phyloP scores from a whole-genome alignment of 768 basidiomycete species.

The Psilocybe tampanensis region DNA sequence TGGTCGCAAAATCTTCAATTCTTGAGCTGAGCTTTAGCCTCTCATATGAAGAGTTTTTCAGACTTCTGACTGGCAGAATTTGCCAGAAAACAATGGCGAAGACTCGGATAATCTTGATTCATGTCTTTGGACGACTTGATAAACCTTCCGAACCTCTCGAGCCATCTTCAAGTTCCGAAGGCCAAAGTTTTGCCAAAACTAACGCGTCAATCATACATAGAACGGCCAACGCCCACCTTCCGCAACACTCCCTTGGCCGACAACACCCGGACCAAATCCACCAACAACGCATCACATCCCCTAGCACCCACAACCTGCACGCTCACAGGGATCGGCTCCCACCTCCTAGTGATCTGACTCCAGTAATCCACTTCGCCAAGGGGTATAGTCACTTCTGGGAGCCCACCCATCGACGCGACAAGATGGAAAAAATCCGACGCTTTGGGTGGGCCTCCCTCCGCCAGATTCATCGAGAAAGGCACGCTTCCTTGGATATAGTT shows the following conservation, averaged over 20 bases:
- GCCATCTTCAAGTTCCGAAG: too few relatives aligned
- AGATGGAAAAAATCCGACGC: slow-evolving; percentile 32
- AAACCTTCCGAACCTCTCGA: too few relatives aligned
- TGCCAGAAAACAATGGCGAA: too few relatives aligned
- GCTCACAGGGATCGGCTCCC: slow-evolving; percentile 38
- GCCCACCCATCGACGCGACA: slow-evolving; percentile 38
- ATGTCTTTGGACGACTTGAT: too few relatives aligned
- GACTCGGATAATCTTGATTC: too few relatives aligned
- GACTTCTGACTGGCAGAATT: too few relatives aligned
- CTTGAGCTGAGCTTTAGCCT: too few relatives aligned
- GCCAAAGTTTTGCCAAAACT: too few relatives aligned
- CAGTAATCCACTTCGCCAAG: slow-evolving; percentile 38
- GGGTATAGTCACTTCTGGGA: slow-evolving; percentile 39
- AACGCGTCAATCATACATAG: slow-evolving; percentile 1
- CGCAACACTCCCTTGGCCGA: slow-evolving; percentile 26
- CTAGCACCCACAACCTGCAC: slow-evolving; percentile 35
- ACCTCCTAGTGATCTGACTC: slow-evolving; percentile 32
- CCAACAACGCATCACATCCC: slow-evolving; percentile 38
- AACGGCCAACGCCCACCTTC: slow-evolving; percentile 26
- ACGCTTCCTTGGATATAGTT: slow-evolving; percentile 33
- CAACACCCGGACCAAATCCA: slow-evolving; percentile 32
- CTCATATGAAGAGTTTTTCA: too few relatives aligned
- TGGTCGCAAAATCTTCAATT: too few relatives aligned
- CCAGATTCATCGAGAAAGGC: slow-evolving; percentile 26
- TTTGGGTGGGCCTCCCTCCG: slow-evolving; percentile 16